phyloP scores from a whole-genome alignment of 768 basidiomycete species.

The Strobilomyces confusus region DNA sequence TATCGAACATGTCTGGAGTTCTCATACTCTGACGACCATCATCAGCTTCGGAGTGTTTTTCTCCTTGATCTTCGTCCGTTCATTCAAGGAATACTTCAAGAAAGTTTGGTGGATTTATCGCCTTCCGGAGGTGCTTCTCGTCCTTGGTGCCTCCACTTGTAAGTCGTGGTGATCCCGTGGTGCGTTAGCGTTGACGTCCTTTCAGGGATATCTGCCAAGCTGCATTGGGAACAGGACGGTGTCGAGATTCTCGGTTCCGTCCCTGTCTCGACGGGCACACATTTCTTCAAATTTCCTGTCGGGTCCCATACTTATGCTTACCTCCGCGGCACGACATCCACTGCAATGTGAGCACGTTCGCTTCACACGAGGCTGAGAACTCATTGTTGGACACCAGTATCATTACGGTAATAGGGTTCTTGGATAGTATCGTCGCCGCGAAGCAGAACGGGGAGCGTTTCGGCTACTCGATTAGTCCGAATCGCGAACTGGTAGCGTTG shows the following conservation, averaged over 20 bases:
- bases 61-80: slow-evolving; percentile 58
- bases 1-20: slow-evolving; percentile 50
- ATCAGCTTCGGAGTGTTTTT: slow-evolving; percentile 72
- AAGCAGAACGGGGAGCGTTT: slow-evolving; percentile 87
- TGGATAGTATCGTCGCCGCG: slow-evolving; percentile 93
- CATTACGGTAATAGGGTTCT: slow-evolving; percentile 81
- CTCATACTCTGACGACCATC: slow-evolving; percentile 63
- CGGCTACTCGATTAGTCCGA: slow-evolving; percentile 86
- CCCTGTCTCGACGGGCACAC: slow-evolving; percentile 50
- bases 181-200: background rate
- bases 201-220: slow-evolving; percentile 63
- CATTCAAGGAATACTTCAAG: slow-evolving; percentile 54
- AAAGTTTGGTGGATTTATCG: slow-evolving; percentile 70
- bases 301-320: slow-evolving; percentile 54
- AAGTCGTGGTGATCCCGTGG: slow-evolving; percentile 22
- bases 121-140: slow-evolving; percentile 86
- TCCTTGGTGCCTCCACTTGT: slow-evolving; percentile 84
- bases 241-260: slow-evolving; percentile 84
- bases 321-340: slow-evolving; percentile 77
- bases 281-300: slow-evolving; percentile 77
- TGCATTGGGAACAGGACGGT: slow-evolving; percentile 73
- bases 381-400: slow-evolving; percentile 40
- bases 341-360: slow-evolving; percentile 55
- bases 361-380: background rate
- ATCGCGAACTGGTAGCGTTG: slow-evolving; percentile 92